These are phyloP conservation scores for Cyberlindnera saturnus DNA, from an alignment of 805 yeast genomes.

Conservation along the genomic window DNA sequence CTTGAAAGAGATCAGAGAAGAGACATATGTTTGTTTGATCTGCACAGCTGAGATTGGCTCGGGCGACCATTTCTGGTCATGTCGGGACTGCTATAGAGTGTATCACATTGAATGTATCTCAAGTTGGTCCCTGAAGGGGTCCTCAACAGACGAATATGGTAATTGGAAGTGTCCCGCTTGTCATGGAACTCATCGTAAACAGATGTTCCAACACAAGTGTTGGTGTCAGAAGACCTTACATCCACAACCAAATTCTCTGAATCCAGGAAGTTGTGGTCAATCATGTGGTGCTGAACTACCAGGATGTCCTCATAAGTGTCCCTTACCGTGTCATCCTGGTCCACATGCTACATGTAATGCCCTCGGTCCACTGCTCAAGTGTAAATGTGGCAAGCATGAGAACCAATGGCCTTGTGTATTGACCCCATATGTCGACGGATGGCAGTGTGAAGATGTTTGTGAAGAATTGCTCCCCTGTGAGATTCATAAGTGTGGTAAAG, in stretches of 20 bases:
- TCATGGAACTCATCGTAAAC: slow-evolving; percentile 40
- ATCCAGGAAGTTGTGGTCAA: slow-evolving; percentile 88
- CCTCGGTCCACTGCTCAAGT: slow-evolving; percentile 60
- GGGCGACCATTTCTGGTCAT: slow-evolving; percentile 69
- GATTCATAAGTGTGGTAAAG: slow-evolving; percentile 53
- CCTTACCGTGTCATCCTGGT: slow-evolving; percentile 81
- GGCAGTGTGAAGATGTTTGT: slow-evolving; percentile 64
- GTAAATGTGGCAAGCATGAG: slow-evolving; percentile 66
- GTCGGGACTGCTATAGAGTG: slow-evolving; percentile 70
- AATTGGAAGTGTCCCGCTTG: slow-evolving; percentile 89
- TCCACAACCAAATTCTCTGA: slow-evolving; percentile 51
- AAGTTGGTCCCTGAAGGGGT: slow-evolving; percentile 81
- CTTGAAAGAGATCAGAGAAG: slow-evolving; percentile 52
- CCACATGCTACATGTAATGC: slow-evolving; percentile 81
- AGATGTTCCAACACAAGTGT: slow-evolving; percentile 60
- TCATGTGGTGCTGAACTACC: slow-evolving; percentile 55
- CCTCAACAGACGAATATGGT: slow-evolving; percentile 51
- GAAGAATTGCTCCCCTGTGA: slow-evolving; percentile 63
- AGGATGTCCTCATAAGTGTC: slow-evolving; percentile 68
- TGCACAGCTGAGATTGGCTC: slow-evolving; percentile 80
- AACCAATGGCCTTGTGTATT: slow-evolving; percentile 68
- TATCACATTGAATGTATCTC: slow-evolving; percentile 80
- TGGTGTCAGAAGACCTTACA: slow-evolving; percentile 83
- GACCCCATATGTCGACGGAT: slow-evolving; percentile 62
- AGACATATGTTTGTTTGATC: slow-evolving; percentile 77